A percentile compares a stretch with the other conserved stretches of the same genome.
These are phyloP conservation scores for Prosopis cineraria DNA, from an alignment of 306 rosid genomes.

Conservation along the genomic window DNA sequence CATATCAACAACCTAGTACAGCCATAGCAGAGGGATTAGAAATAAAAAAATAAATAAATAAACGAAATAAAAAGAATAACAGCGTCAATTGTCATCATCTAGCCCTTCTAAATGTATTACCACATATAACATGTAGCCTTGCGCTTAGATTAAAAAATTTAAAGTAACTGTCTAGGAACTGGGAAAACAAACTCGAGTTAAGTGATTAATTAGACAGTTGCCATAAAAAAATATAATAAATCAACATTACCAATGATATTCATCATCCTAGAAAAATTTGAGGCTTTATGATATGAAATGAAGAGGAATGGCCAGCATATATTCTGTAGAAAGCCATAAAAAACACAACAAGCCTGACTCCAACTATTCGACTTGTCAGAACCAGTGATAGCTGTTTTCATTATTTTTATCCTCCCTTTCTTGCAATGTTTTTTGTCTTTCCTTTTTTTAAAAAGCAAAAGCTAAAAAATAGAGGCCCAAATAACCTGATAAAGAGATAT, in stretches of 20 bases:
- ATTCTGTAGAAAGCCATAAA: slow-evolving; percentile 14
- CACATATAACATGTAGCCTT: not conserved
- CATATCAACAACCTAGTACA: slow-evolving; percentile 89
- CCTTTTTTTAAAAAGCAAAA: too few relatives aligned
- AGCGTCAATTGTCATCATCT: not conserved
- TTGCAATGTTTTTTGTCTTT: too few relatives aligned
- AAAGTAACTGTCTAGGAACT: not conserved
- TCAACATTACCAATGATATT: slow-evolving; percentile 14
- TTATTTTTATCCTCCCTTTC: too few relatives aligned
- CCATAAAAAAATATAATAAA: not conserved
- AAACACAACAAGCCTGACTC: slow-evolving; percentile 11
- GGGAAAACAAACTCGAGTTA: slow-evolving; percentile 4
- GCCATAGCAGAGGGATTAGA: slow-evolving; percentile 24
- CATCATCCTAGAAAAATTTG: slow-evolving; percentile 10
- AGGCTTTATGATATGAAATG: slow-evolving; percentile 15
- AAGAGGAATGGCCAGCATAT: slow-evolving; percentile 6
- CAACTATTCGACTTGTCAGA: slow-evolving; percentile 6
- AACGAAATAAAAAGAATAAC: slow-evolving; percentile 1
- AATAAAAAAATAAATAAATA: not conserved
- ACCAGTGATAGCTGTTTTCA: not conserved
- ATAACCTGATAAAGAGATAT: not conserved
- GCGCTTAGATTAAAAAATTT: not conserved
- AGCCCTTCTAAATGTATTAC: not conserved
- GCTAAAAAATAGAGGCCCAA: not conserved
- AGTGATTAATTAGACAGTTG: not conserved